A percentile compares a stretch with the other conserved stretches of the same genome.
Conservation (phyloP, 164 flowering plant species). For the Chimonanthus praecox region DNA sequence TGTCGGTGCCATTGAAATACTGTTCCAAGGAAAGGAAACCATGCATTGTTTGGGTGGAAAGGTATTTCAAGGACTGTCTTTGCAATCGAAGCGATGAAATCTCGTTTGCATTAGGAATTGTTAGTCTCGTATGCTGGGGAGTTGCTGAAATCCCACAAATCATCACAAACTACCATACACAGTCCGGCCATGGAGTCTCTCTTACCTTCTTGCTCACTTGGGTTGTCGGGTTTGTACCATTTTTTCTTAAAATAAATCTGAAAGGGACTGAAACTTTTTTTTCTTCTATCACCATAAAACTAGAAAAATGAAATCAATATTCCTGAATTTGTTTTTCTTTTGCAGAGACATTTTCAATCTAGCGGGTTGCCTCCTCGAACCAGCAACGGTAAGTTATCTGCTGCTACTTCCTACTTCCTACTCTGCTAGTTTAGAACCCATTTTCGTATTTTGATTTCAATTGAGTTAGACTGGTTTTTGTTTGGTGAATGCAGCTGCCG, state of each 20-base stretch:
- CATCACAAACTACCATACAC: slow-evolving; percentile 72
- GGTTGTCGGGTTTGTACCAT: slow-evolving; percentile 57
- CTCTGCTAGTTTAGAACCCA: not conserved
- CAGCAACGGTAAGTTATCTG: slow-evolving; percentile 66
- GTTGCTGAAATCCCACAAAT: slow-evolving; percentile 94
- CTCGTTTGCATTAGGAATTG: slow-evolving; percentile 56
- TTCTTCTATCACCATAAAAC: too few species aligned
- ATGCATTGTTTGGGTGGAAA: slow-evolving; percentile 64
- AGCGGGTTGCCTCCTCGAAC: slow-evolving; percentile 82
- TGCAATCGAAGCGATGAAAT: slow-evolving; percentile 62
- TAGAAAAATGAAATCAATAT: too few species aligned
- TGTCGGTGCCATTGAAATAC: slow-evolving; percentile 9
- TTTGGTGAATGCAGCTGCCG: slow-evolving; percentile 64
- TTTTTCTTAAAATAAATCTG: not conserved
- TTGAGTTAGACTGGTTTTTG: not conserved
- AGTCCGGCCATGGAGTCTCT: slow-evolving; percentile 90
- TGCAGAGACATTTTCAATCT: slow-evolving; percentile 80
- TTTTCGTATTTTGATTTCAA: not conserved
- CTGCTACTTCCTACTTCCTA: not conserved
- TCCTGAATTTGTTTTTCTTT: not conserved
- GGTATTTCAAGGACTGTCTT: slow-evolving; percentile 66
- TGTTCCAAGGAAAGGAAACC: slow-evolving; percentile 56
- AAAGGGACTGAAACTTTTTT: not conserved
- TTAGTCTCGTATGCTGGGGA: slow-evolving; percentile 72
- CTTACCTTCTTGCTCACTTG: slow-evolving; percentile 78